Percentiles rank a stretch among this genome's conserved stretches.
Evolutionary conservation across 1,284 basidiomycete genomes (phyloP).

Genomic region (Amylostereum areolatum): DNA sequence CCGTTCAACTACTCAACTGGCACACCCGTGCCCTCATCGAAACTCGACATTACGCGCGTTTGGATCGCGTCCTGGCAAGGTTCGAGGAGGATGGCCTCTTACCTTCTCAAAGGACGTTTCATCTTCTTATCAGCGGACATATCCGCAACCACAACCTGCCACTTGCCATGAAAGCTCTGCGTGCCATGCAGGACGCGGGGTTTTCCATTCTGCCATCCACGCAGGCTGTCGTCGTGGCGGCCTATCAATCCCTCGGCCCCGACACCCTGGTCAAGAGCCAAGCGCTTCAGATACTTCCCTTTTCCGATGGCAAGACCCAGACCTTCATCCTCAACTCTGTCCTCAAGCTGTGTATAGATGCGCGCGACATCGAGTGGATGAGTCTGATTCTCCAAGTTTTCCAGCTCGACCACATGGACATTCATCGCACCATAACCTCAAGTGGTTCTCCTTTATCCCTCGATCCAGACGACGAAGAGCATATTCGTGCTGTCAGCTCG

Average conservation of each 20-base stretch:
- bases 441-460: conserved; percentile 1
- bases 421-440: conserved; percentile 7
- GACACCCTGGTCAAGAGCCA: conserved; percentile 47
- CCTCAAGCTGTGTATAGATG: conserved; percentile 52
- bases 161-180: conserved; percentile 45
- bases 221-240: conserved; percentile 50
- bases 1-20: conserved; percentile 62
- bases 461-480: conserved; percentile 5
- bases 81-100: conserved; percentile 39
- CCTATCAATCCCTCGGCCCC: conserved; percentile 55
- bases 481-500: conserved; percentile 2
- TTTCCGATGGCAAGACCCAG: conserved; percentile 32
- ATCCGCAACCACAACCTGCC: conserved; percentile 61
- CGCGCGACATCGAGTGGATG: conserved; percentile 42
- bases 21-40: conserved; percentile 53
- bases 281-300: conserved; percentile 41
- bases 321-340: conserved; percentile 57
- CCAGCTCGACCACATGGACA: conserved; percentile 22
- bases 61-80: conserved; percentile 41
- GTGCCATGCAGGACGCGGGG: conserved; percentile 50
- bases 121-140: conserved; percentile 57
- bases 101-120: conserved; percentile 58
- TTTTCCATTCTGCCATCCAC: conserved; percentile 49
- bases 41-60: conserved; percentile 36
- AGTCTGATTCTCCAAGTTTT: conserved; percentile 45